Conservation (phyloP, 1,284 basidiomycete species). For the Bjerkandera adusta region DNA sequence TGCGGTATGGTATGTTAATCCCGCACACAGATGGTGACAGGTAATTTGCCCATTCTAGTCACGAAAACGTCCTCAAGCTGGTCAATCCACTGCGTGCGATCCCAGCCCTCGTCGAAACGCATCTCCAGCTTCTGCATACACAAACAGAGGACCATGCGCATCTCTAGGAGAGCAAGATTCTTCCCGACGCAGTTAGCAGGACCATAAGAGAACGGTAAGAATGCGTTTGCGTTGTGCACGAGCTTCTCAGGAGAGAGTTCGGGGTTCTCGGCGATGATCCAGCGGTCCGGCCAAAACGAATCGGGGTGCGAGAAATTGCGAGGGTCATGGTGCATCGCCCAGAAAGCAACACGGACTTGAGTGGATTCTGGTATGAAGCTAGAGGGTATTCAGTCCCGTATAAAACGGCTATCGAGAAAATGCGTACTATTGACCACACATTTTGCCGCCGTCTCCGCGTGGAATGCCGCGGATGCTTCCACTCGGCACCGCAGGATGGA, state of each 20-base stretch:
- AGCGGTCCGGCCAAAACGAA: constrained; percentile 8
- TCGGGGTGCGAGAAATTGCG: constrained; percentile 7
- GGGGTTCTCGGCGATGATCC: constrained; percentile 18
- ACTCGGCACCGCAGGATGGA: constrained; percentile 51
- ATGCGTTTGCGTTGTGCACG: constrained; percentile 8
- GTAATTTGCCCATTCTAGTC: constrained; percentile 20
- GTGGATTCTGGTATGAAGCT: constrained; percentile 29
- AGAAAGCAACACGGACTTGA: constrained; percentile 24
- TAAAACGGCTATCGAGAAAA: constrained; percentile 10
- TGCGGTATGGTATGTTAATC: too few relatives aligned
- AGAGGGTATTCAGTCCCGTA: neutral
- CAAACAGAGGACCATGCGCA: constrained; percentile 21
- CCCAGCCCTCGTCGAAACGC: constrained; percentile 21
- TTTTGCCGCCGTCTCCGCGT: constrained; percentile 17
- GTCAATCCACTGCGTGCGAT: constrained; percentile 23
- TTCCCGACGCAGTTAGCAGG: constrained; percentile 24
- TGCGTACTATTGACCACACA: constrained; percentile 24
- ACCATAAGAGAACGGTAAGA: constrained; percentile 16
- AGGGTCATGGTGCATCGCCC: constrained; percentile 13
- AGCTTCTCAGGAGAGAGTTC: constrained; percentile 1
- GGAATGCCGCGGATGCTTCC: constrained; percentile 45
- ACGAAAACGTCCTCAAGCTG: constrained; percentile 25
- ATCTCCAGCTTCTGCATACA: constrained; percentile 28
- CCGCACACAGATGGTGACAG: constrained; percentile 12
- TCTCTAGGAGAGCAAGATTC: constrained; percentile 24